These are phyloP conservation scores for Vicia sativa DNA, from an alignment of 306 rosid genomes.

Conservation along the genomic window DNA sequence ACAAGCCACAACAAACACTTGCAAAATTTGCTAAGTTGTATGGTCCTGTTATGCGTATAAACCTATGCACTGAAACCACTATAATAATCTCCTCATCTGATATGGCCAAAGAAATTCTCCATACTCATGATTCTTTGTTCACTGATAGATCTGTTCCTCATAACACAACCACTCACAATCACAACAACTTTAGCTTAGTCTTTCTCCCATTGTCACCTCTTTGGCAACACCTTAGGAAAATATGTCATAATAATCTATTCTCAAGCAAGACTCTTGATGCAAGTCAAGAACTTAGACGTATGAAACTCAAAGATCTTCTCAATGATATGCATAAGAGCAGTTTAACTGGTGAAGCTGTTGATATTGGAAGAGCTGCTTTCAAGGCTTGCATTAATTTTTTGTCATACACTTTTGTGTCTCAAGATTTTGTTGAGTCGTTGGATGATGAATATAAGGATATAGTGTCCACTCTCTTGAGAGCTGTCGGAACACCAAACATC, in stretches of 20 bases:
- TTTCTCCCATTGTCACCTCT: slow-evolving; percentile 36
- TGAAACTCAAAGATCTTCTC: slow-evolving; percentile 42
- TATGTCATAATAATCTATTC: slow-evolving; percentile 39
- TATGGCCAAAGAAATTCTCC: slow-evolving; percentile 30
- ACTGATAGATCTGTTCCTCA: slow-evolving; percentile 34
- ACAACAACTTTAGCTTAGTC: slow-evolving; percentile 16
- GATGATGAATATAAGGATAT: slow-evolving; percentile 37
- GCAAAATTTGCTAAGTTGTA: slow-evolving; percentile 27
- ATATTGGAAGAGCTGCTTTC: slow-evolving; percentile 50
- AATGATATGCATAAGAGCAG: slow-evolving; percentile 32
- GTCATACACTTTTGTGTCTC: slow-evolving; percentile 47
- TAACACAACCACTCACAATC: background rate
- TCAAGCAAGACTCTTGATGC: slow-evolving; percentile 44
- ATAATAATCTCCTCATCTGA: slow-evolving; percentile 22
- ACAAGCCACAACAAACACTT: slow-evolving; percentile 42
- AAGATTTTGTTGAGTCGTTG: slow-evolving; percentile 40
- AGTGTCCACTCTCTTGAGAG: slow-evolving; percentile 35
- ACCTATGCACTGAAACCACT: slow-evolving; percentile 18
- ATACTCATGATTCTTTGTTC: slow-evolving; percentile 21
- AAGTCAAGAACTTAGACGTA: slow-evolving; percentile 28
- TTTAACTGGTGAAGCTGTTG: slow-evolving; percentile 35
- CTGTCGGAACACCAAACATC: slow-evolving; percentile 49
- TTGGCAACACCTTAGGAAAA: slow-evolving; percentile 35
- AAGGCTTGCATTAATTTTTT: slow-evolving; percentile 43
- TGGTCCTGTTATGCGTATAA: slow-evolving; percentile 40